phyloP scores from a whole-genome alignment of 805 yeast genomes.

The Lipomyces mesembrius region DNA sequence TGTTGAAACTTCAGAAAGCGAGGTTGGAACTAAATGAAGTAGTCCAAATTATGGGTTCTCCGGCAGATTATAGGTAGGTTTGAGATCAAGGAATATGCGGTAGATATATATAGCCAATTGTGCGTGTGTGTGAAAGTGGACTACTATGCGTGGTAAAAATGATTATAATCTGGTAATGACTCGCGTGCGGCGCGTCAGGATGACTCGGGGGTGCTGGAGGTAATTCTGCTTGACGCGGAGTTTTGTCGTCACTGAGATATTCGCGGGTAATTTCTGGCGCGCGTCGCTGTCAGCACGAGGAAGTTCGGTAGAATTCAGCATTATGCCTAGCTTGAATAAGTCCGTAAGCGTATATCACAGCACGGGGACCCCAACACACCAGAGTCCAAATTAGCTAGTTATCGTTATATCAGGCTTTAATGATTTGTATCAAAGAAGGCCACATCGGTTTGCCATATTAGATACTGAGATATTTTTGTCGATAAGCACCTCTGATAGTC shows the following conservation, averaged over 20 bases:
- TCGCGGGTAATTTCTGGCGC: neutral
- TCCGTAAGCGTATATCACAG: slow-evolving; percentile 8
- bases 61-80: neutral
- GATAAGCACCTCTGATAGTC: too few species aligned
- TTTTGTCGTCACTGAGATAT: neutral
- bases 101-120: neutral
- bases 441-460: too few species aligned
- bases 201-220: neutral
- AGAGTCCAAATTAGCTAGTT: neutral
- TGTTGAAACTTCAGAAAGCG: too few species aligned
- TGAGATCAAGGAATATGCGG: neutral
- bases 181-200: neutral
- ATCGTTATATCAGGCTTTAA: too few species aligned
- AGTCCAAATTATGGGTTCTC: neutral
- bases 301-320: neutral
- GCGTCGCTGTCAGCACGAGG: neutral
- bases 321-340: neutral
- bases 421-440: too few species aligned
- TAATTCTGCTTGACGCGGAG: too few species aligned
- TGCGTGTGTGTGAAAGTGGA: neutral
- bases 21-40: too few species aligned
- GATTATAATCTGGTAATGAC: too few species aligned
- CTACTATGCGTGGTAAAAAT: neutral
- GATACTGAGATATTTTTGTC: too few species aligned
- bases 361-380: slow-evolving; percentile 12